Evolutionary conservation across 169 alveolate species (phyloP).

Genomic region (Plasmodium vinckei): DNA sequence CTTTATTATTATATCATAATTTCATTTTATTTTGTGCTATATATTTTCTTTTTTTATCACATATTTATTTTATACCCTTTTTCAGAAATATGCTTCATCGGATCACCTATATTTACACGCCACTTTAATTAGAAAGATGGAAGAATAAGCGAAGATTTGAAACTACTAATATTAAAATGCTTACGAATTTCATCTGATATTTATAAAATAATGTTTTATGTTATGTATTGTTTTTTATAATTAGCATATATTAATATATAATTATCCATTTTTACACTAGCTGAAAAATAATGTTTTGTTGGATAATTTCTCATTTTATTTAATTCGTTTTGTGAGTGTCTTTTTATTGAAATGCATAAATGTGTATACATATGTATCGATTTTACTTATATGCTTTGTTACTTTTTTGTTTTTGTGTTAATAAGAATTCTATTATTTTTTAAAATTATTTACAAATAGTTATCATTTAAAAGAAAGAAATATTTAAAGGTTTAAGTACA

Average conservation of each 20-base stretch:
- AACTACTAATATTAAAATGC: neutral
- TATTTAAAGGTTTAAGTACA: too few relatives aligned
- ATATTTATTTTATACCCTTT: neutral
- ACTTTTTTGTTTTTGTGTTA: too few relatives aligned
- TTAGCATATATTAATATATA: neutral
- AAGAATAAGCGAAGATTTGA: conserved; percentile 1
- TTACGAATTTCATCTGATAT: neutral
- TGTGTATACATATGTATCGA: too few relatives aligned
- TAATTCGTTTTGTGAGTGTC: too few relatives aligned
- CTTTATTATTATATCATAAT: neutral
- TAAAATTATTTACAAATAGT: too few relatives aligned
- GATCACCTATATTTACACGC: conserved; percentile 74
- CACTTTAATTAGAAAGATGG: conserved; percentile 44
- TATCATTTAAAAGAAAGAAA: too few relatives aligned
- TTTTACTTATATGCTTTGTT: too few relatives aligned
- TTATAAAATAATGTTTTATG: conserved; percentile 10
- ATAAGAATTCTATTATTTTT: too few relatives aligned
- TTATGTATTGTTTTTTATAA: too few relatives aligned
- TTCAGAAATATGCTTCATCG: conserved; percentile 55
- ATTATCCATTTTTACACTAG: neutral
- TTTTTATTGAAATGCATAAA: too few relatives aligned
- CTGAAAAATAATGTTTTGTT: too few relatives aligned
- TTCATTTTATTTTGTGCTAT: conserved; percentile 4
- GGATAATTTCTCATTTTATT: too few relatives aligned
- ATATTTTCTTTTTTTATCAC: neutral